Evolutionary conservation across 1,284 basidiomycete genomes (phyloP).

Genomic region (Mycena citricolor): DNA sequence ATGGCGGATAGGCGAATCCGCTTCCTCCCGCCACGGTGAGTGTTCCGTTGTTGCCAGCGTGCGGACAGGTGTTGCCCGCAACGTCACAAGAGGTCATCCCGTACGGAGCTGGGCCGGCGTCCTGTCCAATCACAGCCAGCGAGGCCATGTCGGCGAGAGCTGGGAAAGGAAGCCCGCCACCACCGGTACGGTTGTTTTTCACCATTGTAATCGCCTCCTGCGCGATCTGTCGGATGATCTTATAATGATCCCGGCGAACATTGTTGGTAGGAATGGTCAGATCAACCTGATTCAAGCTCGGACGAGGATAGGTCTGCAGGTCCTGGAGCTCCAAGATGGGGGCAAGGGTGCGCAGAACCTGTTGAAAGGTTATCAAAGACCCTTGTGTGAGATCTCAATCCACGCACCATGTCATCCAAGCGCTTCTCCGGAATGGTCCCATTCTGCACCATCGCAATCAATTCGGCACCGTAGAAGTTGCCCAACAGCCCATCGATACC

Average conservation of each 20-base stretch:
- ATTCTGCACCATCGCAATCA: conserved; percentile 68
- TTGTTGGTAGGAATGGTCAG: conserved; percentile 10
- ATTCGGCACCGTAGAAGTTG: conserved; percentile 51
- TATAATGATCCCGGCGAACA: conserved; percentile 12
- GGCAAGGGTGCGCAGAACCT: conserved; percentile 13
- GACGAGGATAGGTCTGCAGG: conserved; percentile 10
- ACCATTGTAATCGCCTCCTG: conserved; percentile 18
- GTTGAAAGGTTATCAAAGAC: neutral
- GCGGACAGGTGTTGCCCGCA: neutral
- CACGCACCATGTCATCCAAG: conserved; percentile 60
- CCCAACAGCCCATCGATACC: conserved; percentile 14
- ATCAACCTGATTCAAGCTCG: conserved; percentile 13
- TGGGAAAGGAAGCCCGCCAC: conserved; percentile 18
- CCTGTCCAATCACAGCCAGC: conserved; percentile 14
- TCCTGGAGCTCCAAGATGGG: conserved; percentile 17
- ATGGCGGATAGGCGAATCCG: conserved; percentile 20
- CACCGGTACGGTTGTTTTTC: conserved; percentile 15
- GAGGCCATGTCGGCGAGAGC: conserved; percentile 5
- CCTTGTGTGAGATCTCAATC: neutral
- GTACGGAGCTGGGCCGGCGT: conserved; percentile 8
- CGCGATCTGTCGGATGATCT: conserved; percentile 20
- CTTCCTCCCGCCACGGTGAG: conserved; percentile 19
- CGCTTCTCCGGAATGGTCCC: conserved; percentile 66
- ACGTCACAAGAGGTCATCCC: conserved; percentile 13
- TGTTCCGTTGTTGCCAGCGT: conserved; percentile 20